These are phyloP conservation scores for Hebeloma cylindrosporum DNA, from an alignment of 768 basidiomycete genomes.

Conservation along the genomic window DNA sequence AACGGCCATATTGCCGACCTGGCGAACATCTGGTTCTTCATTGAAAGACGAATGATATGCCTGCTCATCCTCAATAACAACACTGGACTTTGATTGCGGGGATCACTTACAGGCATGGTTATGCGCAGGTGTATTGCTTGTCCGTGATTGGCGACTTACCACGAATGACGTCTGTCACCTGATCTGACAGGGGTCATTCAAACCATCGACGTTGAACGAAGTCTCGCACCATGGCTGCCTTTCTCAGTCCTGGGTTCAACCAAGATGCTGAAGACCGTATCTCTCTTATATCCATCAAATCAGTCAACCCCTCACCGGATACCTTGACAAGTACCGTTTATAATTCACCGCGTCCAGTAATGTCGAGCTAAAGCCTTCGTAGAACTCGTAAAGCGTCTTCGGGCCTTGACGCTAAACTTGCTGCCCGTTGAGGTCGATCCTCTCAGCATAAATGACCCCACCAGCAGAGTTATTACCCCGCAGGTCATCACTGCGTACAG, in stretches of 20 bases:
- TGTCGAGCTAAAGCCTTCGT: background rate
- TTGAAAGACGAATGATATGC: conserved; percentile 97
- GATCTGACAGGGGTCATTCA: conserved; percentile 13
- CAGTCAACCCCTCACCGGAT: conserved; percentile 61
- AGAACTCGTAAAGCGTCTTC: conserved; percentile 83
- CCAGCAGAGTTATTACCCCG: conserved; percentile 81
- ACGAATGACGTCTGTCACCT: conserved; percentile 30
- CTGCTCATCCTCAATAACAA: conserved; percentile 40
- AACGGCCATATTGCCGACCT: conserved; percentile 87
- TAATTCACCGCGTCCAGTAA: background rate
- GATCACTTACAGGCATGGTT: conserved; percentile 56
- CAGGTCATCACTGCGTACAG: conserved; percentile 74
- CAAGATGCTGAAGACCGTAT: conserved; percentile 42
- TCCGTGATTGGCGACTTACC: conserved; percentile 26
- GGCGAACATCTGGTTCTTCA: conserved; percentile 75
- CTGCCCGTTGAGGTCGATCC: conserved; percentile 81
- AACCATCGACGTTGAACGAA: conserved; percentile 15
- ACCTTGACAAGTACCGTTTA: conserved; percentile 63
- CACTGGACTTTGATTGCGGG: conserved; percentile 7
- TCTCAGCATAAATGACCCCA: conserved; percentile 66
- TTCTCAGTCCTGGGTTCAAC: conserved; percentile 20
- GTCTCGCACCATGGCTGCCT: conserved; percentile 39
- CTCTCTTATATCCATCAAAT: conserved; percentile 44
- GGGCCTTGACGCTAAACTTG: conserved; percentile 70
- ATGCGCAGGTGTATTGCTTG: conserved; percentile 27